Conservation (phyloP, 2,329 filamentous ascomycete species). For the Aspergillus chevalieri region DNA sequence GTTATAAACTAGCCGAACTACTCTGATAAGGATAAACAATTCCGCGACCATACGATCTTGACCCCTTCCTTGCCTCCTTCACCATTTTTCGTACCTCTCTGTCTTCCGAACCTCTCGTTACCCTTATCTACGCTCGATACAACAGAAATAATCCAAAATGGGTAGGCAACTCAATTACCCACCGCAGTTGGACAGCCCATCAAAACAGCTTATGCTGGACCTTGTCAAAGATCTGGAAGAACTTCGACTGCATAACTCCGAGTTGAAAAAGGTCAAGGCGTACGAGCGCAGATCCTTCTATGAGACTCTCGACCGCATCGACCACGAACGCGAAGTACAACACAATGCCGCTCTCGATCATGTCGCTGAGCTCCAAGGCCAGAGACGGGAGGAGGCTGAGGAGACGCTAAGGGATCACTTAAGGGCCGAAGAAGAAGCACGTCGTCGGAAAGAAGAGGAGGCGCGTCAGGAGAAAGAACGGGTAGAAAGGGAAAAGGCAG, state of each 20-base stretch:
- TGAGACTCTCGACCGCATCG: constrained; percentile 56
- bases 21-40: not conserved
- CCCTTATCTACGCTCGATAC: not conserved
- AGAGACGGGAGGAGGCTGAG: constrained; percentile 53
- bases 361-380: constrained; percentile 61
- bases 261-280: constrained; percentile 39
- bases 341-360: constrained; percentile 62
- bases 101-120: not conserved
- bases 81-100: not conserved
- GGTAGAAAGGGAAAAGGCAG: constrained; percentile 26
- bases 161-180: constrained; percentile 20
- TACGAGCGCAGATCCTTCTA: constrained; percentile 44
- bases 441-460: constrained; percentile 30
- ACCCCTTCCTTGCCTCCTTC: not conserved
- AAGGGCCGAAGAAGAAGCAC: constrained; percentile 33
- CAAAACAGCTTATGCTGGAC: constrained; percentile 35
- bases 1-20: not conserved
- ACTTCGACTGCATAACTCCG: constrained; percentile 35
- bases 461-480: constrained; percentile 30
- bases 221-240: constrained; percentile 36
- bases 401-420: constrained; percentile 47
- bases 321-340: constrained; percentile 56
- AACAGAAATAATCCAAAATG: constrained; percentile 15
- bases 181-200: constrained; percentile 32
- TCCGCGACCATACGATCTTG: not conserved